These are phyloP conservation scores for Solanum paucissectum DNA, from an alignment of 257 asterid genomes.

Conservation along the genomic window DNA sequence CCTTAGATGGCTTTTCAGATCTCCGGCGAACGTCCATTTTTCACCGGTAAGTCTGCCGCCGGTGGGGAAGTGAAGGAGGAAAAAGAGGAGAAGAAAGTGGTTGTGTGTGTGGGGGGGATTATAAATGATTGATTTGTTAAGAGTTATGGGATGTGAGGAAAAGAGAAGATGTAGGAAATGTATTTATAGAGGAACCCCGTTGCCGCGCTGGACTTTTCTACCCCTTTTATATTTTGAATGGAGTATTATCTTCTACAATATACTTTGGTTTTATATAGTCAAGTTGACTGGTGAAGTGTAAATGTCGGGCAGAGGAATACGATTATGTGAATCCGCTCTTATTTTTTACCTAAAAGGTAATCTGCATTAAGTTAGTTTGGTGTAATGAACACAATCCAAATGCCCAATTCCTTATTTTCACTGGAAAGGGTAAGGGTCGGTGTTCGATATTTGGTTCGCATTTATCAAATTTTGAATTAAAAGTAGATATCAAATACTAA, in stretches of 20 bases:
- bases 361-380: too few species aligned
- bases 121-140: not conserved
- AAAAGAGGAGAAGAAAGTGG: not conserved
- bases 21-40: conserved; percentile 9
- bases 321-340: too few species aligned
- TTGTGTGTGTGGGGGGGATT: not conserved
- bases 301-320: not conserved
- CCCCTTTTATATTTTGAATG: not conserved
- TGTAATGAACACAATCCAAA: too few species aligned
- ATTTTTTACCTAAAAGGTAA: too few species aligned
- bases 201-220: conserved; percentile 23
- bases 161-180: conserved; percentile 6
- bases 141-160: not conserved
- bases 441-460: too few species aligned
- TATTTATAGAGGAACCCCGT: conserved; percentile 19
- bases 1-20: not conserved
- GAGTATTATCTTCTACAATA: too few species aligned
- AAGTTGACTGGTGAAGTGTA: not conserved
- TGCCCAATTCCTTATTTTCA: too few species aligned
- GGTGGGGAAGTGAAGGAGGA: not conserved
- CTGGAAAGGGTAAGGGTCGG: too few species aligned
- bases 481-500: too few species aligned
- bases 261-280: not conserved
- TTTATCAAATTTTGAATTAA: too few species aligned
- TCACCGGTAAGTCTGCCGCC: not conserved